Conservation (phyloP, 2,329 filamentous ascomycete species). For the Ceratocystis ficicola region DNA sequence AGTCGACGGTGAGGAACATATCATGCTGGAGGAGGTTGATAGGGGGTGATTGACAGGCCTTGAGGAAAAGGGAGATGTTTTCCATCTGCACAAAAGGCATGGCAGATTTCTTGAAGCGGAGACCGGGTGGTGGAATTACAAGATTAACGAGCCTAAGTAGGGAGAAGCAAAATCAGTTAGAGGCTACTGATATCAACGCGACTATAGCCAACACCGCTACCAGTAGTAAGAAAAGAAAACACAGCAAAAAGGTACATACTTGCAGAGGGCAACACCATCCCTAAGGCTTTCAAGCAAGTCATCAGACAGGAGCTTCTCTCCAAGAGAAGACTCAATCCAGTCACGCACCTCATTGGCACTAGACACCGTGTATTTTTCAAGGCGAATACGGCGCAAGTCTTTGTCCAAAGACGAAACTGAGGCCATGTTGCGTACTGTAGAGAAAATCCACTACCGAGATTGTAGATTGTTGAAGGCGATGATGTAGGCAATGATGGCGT, state of each 20-base stretch:
- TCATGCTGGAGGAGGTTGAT: conserved; percentile 86
- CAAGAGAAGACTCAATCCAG: conserved; percentile 78
- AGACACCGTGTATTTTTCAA: conserved; percentile 83
- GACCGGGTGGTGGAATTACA: conserved; percentile 58
- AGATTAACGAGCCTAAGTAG: conserved; percentile 63
- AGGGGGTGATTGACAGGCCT: conserved; percentile 72
- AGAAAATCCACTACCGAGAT: too few relatives aligned
- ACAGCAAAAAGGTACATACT: conserved; percentile 40
- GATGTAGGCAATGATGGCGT: neutral
- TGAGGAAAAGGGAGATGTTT: conserved; percentile 93
- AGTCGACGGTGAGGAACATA: conserved; percentile 89
- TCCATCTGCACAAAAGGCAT: conserved; percentile 99
- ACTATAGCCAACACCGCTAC: neutral
- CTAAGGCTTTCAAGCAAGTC: conserved; percentile 80
- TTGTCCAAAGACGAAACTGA: conserved; percentile 89
- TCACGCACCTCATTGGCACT: conserved; percentile 71
- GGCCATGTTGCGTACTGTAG: conserved; percentile 50
- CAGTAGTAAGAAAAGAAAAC: too few relatives aligned
- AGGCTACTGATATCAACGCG: neutral
- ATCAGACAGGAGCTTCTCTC: conserved; percentile 55
- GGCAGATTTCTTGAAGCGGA: conserved; percentile 79
- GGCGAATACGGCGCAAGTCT: conserved; percentile 84
- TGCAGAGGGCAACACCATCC: conserved; percentile 87
- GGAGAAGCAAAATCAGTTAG: neutral
- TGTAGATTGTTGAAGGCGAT: too few relatives aligned